Conservation (phyloP, 148 eudicot species). For the Vaccinium macrocarpon region DNA sequence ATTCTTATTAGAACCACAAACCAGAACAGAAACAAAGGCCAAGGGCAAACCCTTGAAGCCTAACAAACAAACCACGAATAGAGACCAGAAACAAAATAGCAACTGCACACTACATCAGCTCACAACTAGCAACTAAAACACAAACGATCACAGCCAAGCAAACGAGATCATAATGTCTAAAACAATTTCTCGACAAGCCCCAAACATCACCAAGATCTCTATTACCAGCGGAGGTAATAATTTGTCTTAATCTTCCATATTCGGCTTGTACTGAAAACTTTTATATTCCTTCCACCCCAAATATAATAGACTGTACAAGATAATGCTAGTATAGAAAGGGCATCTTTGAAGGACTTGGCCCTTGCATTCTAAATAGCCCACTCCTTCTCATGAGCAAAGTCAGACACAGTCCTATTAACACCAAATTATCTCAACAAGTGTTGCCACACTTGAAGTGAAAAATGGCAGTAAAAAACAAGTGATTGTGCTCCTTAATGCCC, state of each 20-base stretch:
- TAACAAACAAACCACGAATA: not conserved
- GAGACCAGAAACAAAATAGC: not conserved
- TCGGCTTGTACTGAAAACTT: not conserved
- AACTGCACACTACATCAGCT: not conserved
- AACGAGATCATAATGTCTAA: not conserved
- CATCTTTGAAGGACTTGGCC: not conserved
- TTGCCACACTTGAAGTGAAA: not conserved
- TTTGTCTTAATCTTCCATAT: not conserved
- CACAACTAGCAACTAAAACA: not conserved
- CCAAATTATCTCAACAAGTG: not conserved
- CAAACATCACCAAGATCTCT: not conserved
- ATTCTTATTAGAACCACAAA: not conserved
- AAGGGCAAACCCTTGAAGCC: not conserved
- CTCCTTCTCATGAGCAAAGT: not conserved
- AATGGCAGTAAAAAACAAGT: not conserved
- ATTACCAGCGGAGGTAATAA: no score
- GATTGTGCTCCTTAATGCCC: not conserved
- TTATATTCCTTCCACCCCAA: not conserved
- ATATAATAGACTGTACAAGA: not conserved
- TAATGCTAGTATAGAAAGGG: not conserved
- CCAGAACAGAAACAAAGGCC: not conserved
- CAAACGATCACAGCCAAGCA: not conserved
- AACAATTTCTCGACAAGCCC: not conserved
- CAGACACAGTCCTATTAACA: not conserved
- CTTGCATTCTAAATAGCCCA: not conserved